Evolutionary conservation across 345 rosid genomes (phyloP).

Genomic region (Crucihimalaya himalaica): DNA sequence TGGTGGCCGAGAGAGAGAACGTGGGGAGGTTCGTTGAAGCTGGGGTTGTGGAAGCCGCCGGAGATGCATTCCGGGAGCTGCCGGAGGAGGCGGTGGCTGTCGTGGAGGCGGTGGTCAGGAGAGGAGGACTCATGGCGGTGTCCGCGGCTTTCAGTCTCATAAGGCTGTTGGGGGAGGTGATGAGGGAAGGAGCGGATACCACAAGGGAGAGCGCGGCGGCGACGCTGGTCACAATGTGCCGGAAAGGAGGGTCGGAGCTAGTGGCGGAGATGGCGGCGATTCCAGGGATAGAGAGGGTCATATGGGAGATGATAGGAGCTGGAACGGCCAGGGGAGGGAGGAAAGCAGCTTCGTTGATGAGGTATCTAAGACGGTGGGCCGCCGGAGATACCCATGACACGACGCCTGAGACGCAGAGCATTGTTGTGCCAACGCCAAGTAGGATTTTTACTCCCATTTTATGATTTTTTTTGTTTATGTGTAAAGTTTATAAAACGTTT

Average conservation of each 20-base stretch:
- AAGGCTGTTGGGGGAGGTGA: constrained; percentile 43
- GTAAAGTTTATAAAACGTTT: no score
- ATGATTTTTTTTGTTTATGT: no score
- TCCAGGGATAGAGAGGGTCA: constrained; percentile 67
- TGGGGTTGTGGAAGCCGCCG: constrained; percentile 60
- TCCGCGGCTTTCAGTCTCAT: constrained; percentile 53
- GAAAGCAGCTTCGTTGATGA: constrained; percentile 68
- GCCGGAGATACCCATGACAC: constrained; percentile 38
- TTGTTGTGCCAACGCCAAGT: constrained; percentile 38
- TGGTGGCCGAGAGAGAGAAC: constrained; percentile 76
- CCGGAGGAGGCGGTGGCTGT: constrained; percentile 73
- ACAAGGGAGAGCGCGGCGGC: constrained; percentile 77
- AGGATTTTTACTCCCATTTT: constrained; percentile 31
- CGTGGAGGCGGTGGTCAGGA: constrained; percentile 70
- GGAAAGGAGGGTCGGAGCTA: constrained; percentile 77
- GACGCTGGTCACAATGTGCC: constrained; percentile 64
- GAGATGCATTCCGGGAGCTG: constrained; percentile 46
- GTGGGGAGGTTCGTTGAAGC: constrained; percentile 67
- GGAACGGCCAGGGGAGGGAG: constrained; percentile 66
- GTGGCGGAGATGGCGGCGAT: constrained; percentile 61
- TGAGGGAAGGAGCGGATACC: constrained; percentile 75
- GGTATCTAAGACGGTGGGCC: constrained; percentile 73
- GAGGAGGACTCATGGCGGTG: constrained; percentile 71
- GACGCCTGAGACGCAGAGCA: constrained; percentile 31
- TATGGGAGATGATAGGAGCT: constrained; percentile 78